Evolutionary conservation across 805 yeast species (phyloP).

Genomic region (Isabelozyma gotoi): DNA sequence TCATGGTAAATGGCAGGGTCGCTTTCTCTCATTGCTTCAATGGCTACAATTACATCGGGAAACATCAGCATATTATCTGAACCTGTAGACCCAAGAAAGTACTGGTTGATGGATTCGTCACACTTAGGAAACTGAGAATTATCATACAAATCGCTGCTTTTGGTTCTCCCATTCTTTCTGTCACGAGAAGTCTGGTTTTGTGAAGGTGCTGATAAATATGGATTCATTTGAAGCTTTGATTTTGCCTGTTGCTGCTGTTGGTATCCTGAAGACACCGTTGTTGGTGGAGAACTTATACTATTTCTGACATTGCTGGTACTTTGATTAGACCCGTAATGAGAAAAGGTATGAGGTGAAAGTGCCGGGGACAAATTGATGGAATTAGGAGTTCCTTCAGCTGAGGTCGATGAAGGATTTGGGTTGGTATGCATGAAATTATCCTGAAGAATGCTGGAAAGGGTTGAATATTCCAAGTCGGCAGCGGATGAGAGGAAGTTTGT

Average conservation of each 20-base stretch:
- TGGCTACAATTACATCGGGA: constrained; percentile 58
- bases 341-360: constrained; percentile 30
- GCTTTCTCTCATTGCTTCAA: constrained; percentile 34
- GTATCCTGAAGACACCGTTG: background rate
- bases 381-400: constrained; percentile 39
- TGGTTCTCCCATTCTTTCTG: background rate
- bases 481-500: constrained; percentile 64
- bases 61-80: constrained; percentile 43
- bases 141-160: constrained; percentile 13
- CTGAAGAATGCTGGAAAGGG: constrained; percentile 62
- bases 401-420: constrained; percentile 23
- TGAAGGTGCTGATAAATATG: background rate
- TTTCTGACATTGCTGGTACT: constrained; percentile 16
- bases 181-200: constrained; percentile 8
- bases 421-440: constrained; percentile 33
- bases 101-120: constrained; percentile 65
- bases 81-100: constrained; percentile 56
- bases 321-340: constrained; percentile 1
- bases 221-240: background rate
- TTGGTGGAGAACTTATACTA: constrained; percentile 5
- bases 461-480: constrained; percentile 71
- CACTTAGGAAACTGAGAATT: constrained; percentile 40
- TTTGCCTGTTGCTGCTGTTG: constrained; percentile 1
- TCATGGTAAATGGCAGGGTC: constrained; percentile 44
- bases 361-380: constrained; percentile 34